Evolutionary conservation across 2,329 filamentous ascomycete species (phyloP).

Genomic region (Botrytis galanthina): DNA sequence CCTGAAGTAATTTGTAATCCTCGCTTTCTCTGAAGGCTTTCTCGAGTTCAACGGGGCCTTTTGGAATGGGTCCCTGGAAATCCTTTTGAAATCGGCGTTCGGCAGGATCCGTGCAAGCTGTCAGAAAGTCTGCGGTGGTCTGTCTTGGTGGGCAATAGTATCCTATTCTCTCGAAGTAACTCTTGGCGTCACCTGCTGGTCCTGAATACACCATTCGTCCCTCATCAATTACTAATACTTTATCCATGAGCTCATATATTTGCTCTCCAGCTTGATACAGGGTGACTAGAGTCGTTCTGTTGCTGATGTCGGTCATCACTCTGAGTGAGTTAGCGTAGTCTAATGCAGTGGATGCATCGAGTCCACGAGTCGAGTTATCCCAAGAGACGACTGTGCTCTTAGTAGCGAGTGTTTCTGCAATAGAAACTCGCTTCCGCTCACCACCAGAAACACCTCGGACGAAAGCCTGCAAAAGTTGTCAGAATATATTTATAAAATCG

Average conservation of each 20-base stretch:
- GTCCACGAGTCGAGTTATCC: constrained; percentile 78
- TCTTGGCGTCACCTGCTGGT: constrained; percentile 57
- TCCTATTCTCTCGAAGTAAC: constrained; percentile 65
- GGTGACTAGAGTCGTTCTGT: constrained; percentile 67
- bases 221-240: constrained; percentile 73
- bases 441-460: constrained; percentile 75
- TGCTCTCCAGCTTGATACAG: constrained; percentile 68
- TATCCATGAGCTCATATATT: constrained; percentile 74
- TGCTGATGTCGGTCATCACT: constrained; percentile 73
- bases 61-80: constrained; percentile 57
- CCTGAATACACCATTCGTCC: constrained; percentile 68
- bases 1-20: constrained; percentile 57
- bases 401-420: constrained; percentile 73
- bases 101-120: constrained; percentile 69
- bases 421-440: constrained; percentile 76
- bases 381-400: constrained; percentile 72
- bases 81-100: constrained; percentile 65
- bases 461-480: constrained; percentile 36
- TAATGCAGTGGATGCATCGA: constrained; percentile 75
- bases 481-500: not conserved
- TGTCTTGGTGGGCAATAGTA: constrained; percentile 54
- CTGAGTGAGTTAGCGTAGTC: constrained; percentile 71
- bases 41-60: constrained; percentile 61
- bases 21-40: constrained; percentile 63
- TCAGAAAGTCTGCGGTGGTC: constrained; percentile 77